A percentile compares a stretch with the other conserved stretches of the same genome.
These are phyloP conservation scores for Colletotrichum spinosum DNA, from an alignment of 2,329 filamentous ascomycete genomes.

Conservation along the genomic window DNA sequence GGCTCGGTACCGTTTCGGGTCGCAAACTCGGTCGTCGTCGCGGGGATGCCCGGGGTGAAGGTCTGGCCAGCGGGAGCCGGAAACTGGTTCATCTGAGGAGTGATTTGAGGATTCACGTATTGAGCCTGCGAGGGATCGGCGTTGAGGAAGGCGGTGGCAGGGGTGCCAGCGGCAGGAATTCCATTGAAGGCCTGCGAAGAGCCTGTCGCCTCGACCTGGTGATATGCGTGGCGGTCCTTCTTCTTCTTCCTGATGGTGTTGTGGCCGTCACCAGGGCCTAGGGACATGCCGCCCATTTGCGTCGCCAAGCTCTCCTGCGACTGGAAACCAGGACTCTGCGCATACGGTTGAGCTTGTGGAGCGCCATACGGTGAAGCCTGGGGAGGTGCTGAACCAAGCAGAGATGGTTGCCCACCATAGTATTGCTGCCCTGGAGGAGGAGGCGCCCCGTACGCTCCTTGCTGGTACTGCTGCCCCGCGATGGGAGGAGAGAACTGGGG, in stretches of 20 bases:
- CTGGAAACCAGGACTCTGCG: slow-evolving; percentile 47
- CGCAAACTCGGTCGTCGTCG: slow-evolving; percentile 42
- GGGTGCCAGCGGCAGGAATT: slow-evolving; percentile 68
- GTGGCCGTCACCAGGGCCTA: slow-evolving; percentile 63
- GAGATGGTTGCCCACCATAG: slow-evolving; percentile 50
- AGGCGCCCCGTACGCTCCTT: slow-evolving; percentile 54
- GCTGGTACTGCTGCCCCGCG: slow-evolving; percentile 66
- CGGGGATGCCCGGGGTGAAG: slow-evolving; percentile 42
- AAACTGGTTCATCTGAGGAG: slow-evolving; percentile 68
- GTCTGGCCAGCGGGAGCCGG: slow-evolving; percentile 66
- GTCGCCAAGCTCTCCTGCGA: slow-evolving; percentile 67
- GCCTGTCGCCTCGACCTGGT: slow-evolving; percentile 80
- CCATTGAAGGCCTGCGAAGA: slow-evolving; percentile 78
- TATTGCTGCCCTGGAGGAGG: slow-evolving; percentile 53
- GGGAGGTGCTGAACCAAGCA: slow-evolving; percentile 44
- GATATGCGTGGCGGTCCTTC: slow-evolving; percentile 95
- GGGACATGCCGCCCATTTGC: slow-evolving; percentile 82
- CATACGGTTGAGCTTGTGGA: slow-evolving; percentile 46
- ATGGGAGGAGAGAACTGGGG: slow-evolving; percentile 68
- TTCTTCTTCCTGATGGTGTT: slow-evolving; percentile 78
- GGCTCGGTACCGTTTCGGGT: slow-evolving; percentile 50
- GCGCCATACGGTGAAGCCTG: slow-evolving; percentile 46
- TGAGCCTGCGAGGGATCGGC: slow-evolving; percentile 47
- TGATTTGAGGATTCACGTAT: slow-evolving; percentile 58
- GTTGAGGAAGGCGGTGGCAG: slow-evolving; percentile 56